phyloP scores from a whole-genome alignment of 1,139 yeast species.

The Suhomyces chickasaworum region DNA sequence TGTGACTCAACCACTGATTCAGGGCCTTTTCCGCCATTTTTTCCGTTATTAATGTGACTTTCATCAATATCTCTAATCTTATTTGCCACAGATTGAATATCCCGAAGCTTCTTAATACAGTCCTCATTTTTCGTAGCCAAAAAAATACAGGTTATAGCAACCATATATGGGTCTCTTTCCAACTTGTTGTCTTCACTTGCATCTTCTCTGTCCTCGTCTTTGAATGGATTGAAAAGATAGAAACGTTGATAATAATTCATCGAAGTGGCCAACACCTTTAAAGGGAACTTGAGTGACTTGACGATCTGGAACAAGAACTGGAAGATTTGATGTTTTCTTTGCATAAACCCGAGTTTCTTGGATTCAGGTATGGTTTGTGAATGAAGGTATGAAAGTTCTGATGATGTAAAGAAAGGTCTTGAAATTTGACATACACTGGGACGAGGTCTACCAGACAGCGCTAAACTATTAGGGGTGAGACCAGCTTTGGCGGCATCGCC shows the following conservation, averaged over 20 bases:
- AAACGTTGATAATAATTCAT: slow-evolving; percentile 74
- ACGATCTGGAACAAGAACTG: slow-evolving; percentile 57
- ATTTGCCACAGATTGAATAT: slow-evolving; percentile 51
- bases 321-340: slow-evolving; percentile 55
- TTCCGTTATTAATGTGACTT: not conserved
- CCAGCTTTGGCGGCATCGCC: slow-evolving; percentile 1
- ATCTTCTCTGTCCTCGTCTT: slow-evolving; percentile 24
- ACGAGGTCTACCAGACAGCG: slow-evolving; percentile 7
- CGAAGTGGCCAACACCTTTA: slow-evolving; percentile 64
- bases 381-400: slow-evolving; percentile 58
- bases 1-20: slow-evolving; percentile 42
- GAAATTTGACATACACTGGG: slow-evolving; percentile 46
- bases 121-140: slow-evolving; percentile 86
- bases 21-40: slow-evolving; percentile 3
- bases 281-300: slow-evolving; percentile 60
- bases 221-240: slow-evolving; percentile 64
- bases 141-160: slow-evolving; percentile 74
- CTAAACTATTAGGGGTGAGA: slow-evolving; percentile 6
- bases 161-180: slow-evolving; percentile 50
- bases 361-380: slow-evolving; percentile 54
- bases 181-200: slow-evolving; percentile 14
- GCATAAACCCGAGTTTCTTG: slow-evolving; percentile 48
- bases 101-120: slow-evolving; percentile 77
- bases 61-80: slow-evolving; percentile 38
- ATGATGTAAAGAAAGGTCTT: slow-evolving; percentile 62